Percentiles rank a stretch among this genome's conserved stretches.
These are phyloP conservation scores for Hypoxylon sp. DNA, from an alignment of 2,329 filamentous ascomycete species.

Conservation along the genomic window DNA sequence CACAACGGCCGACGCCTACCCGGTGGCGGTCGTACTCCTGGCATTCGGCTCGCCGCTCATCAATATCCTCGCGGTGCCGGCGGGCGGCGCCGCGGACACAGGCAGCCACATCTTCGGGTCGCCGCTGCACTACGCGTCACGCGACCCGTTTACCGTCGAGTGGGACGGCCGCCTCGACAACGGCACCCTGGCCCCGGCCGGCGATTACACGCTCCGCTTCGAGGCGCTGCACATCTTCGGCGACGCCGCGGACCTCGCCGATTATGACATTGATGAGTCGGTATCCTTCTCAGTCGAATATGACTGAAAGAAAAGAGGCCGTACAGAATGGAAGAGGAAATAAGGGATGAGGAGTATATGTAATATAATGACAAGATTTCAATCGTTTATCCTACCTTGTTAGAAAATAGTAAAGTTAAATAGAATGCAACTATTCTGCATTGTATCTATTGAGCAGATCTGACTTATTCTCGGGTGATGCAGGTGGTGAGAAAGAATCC, in stretches of 20 bases:
- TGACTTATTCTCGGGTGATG: background rate
- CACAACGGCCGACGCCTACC: slow-evolving; percentile 44
- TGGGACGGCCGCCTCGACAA: slow-evolving; percentile 59
- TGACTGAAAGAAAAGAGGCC: slow-evolving; percentile 6
- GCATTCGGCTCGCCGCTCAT: slow-evolving; percentile 56
- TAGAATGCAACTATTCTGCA: background rate
- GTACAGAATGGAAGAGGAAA: slow-evolving; percentile 6
- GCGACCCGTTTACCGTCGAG: slow-evolving; percentile 42
- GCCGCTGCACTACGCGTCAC: slow-evolving; percentile 49
- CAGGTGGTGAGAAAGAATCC: background rate
- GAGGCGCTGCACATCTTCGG: slow-evolving; percentile 61
- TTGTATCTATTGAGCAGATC: background rate
- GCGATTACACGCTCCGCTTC: slow-evolving; percentile 59
- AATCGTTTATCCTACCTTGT: background rate
- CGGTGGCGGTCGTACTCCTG: slow-evolving; percentile 52
- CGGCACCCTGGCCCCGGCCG: slow-evolving; percentile 57
- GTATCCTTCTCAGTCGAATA: slow-evolving; percentile 57
- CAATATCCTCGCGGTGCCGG: slow-evolving; percentile 55
- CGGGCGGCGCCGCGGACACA: slow-evolving; percentile 47
- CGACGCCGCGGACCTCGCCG: slow-evolving; percentile 50
- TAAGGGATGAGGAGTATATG: background rate
- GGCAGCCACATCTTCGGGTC: slow-evolving; percentile 53
- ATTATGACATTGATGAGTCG: slow-evolving; percentile 58
- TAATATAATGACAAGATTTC: background rate
- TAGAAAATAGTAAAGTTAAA: slow-evolving; percentile 1